Percentiles rank a stretch among this genome's conserved stretches.
Evolutionary conservation across 2,329 filamentous ascomycete species (phyloP).

Genomic region (Myriangium duriaei): DNA sequence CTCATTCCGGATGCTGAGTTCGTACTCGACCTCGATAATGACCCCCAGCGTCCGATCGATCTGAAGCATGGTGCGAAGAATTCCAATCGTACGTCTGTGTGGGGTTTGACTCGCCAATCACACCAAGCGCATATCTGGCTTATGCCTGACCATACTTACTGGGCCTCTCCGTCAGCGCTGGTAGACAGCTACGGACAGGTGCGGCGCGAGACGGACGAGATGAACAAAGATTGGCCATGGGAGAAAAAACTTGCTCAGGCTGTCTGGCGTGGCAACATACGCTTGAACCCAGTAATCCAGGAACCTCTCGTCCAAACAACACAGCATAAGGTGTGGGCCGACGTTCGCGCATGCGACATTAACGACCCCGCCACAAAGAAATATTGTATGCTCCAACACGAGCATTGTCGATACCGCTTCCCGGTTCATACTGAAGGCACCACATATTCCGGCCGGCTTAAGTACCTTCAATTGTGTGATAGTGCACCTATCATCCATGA

Average conservation of each 20-base stretch:
- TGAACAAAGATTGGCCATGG: background rate
- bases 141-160: conserved; percentile 41
- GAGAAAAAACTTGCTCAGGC: conserved; percentile 12
- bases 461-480: conserved; percentile 24
- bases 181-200: conserved; percentile 3
- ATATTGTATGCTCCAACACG: too few relatives aligned
- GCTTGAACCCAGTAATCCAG: conserved; percentile 17
- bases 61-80: conserved; percentile 15
- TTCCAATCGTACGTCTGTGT: conserved; percentile 13
- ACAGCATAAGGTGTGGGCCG: conserved; percentile 23
- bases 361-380: too few relatives aligned
- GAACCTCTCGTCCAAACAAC: conserved; percentile 20
- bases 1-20: conserved; percentile 41
- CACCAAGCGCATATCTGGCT: conserved; percentile 33
- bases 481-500: conserved; percentile 20
- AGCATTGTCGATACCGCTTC: conserved; percentile 13
- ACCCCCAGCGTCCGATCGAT: conserved; percentile 2
- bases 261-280: conserved; percentile 21
- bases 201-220: background rate
- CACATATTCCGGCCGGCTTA: conserved; percentile 23
- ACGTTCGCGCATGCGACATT: too few relatives aligned
- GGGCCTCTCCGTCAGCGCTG: conserved; percentile 29
- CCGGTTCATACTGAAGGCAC: conserved; percentile 21
- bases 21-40: conserved; percentile 36
- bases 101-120: conserved; percentile 17